Evolutionary conservation across 1,284 basidiomycete genomes (phyloP), one percentile per base, ranked within the genome.

Genomic region (Ceratobasidium papillatum): DNA sequence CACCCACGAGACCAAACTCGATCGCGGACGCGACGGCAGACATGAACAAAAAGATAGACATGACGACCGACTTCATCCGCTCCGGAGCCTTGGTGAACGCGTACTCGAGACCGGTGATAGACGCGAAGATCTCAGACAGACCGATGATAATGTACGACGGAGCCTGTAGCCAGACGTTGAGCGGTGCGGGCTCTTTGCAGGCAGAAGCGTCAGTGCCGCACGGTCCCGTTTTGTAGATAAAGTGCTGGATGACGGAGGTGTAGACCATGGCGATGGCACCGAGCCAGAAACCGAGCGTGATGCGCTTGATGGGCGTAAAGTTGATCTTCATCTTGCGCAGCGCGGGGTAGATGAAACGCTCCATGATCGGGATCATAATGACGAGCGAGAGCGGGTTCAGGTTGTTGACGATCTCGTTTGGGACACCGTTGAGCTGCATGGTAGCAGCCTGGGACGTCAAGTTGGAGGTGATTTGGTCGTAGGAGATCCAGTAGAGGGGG

Each of bases 1-100:
- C 52, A 14, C 56, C 62, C 45, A 65, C 56, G 81, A 84, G 77
- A 86, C 86, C 5, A 82, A 82, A 38, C 82, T 85, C 80, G 64
- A 85, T 78, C 5, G 84, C 84, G 52, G 77, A 76, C 2, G 79
- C 74, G 66, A 94, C 74, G 22, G 93, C 91, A 43, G 81, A 87
- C 80, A 82, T 90, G 84, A 95, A 93, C 49, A 94, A 83, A 85
- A 88, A 92, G 30, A 91, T 78, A 52, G 87, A 83, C 89, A 92
- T 92, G 75, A 94, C 91, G 75, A 94, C 86, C 52, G 90, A 91
- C 25, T 88, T 88, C 92, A 94, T 94, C 82, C 92, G 92, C 82
- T 86, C 89, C 12, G 93, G 92, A 14, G 91, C 90, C 80, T 94
- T 95, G 75, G 91, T 94, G 84, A 93, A 95, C n/a, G 94, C 94